Conservation (phyloP, 805 yeast species). For the Candida endomychidarum region DNA sequence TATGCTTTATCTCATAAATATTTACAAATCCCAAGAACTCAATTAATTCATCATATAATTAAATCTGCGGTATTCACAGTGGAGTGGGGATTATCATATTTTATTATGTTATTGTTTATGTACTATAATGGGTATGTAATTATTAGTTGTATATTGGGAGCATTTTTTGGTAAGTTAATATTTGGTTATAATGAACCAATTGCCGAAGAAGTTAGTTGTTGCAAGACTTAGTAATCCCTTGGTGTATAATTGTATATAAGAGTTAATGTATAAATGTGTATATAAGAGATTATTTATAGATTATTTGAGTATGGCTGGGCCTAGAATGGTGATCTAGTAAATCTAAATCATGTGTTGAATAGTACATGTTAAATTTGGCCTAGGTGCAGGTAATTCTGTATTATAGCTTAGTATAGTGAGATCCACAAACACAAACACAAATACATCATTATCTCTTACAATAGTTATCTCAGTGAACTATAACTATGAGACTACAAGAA, state of each 20-base stretch:
- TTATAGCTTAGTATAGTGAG: too few relatives aligned
- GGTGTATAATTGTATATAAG: too few relatives aligned
- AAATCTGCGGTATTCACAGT: conserved; percentile 51
- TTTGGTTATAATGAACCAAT: conserved; percentile 49
- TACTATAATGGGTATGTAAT: conserved; percentile 70
- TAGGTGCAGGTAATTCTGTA: too few relatives aligned
- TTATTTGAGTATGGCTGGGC: too few relatives aligned
- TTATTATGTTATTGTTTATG: conserved; percentile 73
- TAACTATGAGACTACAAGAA: too few relatives aligned
- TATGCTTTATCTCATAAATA: conserved; percentile 35
- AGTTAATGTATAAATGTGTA: too few relatives aligned
- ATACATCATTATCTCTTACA: background rate
- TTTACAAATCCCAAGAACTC: conserved; percentile 20
- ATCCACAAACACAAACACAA: background rate
- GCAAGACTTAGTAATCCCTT: conserved; percentile 10
- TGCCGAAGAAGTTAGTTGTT: conserved; percentile 15
- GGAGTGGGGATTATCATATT: conserved; percentile 63
- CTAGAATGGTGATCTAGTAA: too few relatives aligned
- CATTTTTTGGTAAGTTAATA: conserved; percentile 55
- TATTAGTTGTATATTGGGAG: conserved; percentile 62
- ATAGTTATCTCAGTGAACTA: too few relatives aligned
- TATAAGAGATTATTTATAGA: too few relatives aligned
- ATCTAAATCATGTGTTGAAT: too few relatives aligned
- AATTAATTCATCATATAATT: conserved; percentile 47
- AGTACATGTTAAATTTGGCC: too few relatives aligned